Evolutionary conservation across 805 yeast species (phyloP).

Genomic region (Candida ovalis): DNA sequence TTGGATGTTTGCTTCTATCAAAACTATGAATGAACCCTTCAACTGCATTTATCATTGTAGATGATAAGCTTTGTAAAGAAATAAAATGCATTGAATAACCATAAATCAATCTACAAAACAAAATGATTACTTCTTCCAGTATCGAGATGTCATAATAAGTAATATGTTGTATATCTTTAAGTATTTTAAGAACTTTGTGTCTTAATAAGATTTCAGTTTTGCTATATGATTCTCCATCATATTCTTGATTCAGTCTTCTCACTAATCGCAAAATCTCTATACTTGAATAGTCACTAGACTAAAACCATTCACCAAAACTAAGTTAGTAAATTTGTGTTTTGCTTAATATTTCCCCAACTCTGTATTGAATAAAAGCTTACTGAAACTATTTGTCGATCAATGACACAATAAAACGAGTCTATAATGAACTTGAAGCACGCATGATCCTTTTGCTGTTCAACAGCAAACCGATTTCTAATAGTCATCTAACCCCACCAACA

Average conservation of each 20-base stretch:
- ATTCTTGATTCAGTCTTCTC: slow-evolving; percentile 17
- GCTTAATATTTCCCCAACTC: too few species aligned
- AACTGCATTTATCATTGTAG: neutral
- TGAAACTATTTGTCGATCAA: neutral
- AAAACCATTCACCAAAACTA: neutral
- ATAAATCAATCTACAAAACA: neutral
- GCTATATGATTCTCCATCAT: slow-evolving; percentile 7
- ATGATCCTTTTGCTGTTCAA: neutral
- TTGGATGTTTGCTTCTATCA: neutral
- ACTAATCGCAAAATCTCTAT: slow-evolving; percentile 8
- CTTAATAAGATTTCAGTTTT: slow-evolving; percentile 12
- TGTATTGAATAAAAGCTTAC: too few species aligned
- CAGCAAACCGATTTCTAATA: neutral
- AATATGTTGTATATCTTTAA: slow-evolving; percentile 3
- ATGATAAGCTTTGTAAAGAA: neutral
- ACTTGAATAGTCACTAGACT: slow-evolving; percentile 14
- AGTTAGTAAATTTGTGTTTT: too few species aligned
- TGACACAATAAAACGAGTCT: neutral
- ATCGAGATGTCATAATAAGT: slow-evolving; percentile 14
- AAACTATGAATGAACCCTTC: neutral
- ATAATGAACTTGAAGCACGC: neutral
- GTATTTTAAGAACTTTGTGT: slow-evolving; percentile 10
- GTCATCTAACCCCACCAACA: neutral
- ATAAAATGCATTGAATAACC: neutral
- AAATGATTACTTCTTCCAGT: slow-evolving; percentile 8